Base-by-base conservation (phyloP, 2,329 filamentous ascomycete genomes). In the Colletotrichum gloeosporioides region DNA sequence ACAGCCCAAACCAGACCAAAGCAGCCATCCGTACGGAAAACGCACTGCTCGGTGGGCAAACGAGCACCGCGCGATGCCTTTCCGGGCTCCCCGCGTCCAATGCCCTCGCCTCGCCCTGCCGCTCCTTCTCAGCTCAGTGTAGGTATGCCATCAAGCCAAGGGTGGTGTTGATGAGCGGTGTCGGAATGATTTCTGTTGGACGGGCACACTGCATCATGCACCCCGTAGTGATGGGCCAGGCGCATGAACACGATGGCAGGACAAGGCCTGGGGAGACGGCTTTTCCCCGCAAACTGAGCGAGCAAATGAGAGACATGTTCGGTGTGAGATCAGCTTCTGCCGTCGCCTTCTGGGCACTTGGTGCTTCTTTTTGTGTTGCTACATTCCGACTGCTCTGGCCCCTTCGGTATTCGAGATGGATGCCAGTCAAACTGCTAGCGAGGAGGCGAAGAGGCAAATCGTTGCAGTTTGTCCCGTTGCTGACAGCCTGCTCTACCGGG, bases 151-250 rank as follows among this genome's bases (percentile, higher is more conserved):
- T 22, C 10, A 13, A 22, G 44, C 44, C 22, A 22, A 25, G n/a
- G 16, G 57, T 53, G 64, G n/a, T 34, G 27, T 15, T 59, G 61
- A 34, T 29, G 63, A 74, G 70, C 74, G 64, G 71, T 74, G 57
- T 74, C 64, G 70, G 70, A 76, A 76, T 34, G 27, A 74, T 69
- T 55, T 29, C 22, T 16, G 49, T 31, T 55, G 59, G 65, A 49
- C 55, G 44, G 18, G 39, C 57, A 73, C 39, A 49, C 64, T 73
- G 73, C 69, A 73, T 64, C 27, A 69, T 49, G 69, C 73, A 69
- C 70, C 64, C 73, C 73, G 64, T 73, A 36, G 44, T 64, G 73
- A 75, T 63, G 36, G 22, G 36, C 39, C 36, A 27, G 53, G 55
- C 31, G 62, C 69, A 63, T 44, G 70, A 22, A 55, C 70, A 63